Percentiles rank a stretch among this genome's conserved stretches.
phyloP scores from a whole-genome alignment of 1,139 yeast genomes.

The Tardiomyces digboiensis region DNA sequence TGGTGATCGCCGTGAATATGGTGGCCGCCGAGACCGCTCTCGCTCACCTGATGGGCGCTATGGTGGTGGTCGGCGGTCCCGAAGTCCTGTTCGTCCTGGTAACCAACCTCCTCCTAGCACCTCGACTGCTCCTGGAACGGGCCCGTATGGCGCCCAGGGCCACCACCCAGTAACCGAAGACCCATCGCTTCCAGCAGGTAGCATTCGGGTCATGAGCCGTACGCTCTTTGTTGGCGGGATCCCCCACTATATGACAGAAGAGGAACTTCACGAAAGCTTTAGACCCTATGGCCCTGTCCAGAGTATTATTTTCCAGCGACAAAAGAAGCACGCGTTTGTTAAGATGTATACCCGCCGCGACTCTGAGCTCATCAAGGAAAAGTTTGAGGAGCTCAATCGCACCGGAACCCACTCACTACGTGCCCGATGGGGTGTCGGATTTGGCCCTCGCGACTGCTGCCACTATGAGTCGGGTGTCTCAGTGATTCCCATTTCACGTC shows the following conservation, averaged over 20 bases:
- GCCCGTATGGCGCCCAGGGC: constrained; percentile 61
- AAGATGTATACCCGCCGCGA: constrained; percentile 93
- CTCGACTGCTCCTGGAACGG: constrained; percentile 40
- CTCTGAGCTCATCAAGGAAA: constrained; percentile 60
- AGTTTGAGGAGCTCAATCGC: constrained; percentile 42
- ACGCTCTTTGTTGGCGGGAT: constrained; percentile 94
- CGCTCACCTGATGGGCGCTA: too few relatives aligned
- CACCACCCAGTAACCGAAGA: constrained; percentile 65
- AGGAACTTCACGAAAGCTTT: constrained; percentile 47
- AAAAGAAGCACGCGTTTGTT: constrained; percentile 91
- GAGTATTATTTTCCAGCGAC: constrained; percentile 76
- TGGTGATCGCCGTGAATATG: too few relatives aligned
- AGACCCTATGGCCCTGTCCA: constrained; percentile 95
- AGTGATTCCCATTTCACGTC: constrained; percentile 72
- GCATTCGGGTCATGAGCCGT: constrained; percentile 77
- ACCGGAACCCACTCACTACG: constrained; percentile 48
- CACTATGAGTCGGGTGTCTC: constrained; percentile 89
- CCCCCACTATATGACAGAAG: constrained; percentile 72
- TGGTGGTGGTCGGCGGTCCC: constrained; percentile 28
- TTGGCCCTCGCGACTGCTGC: constrained; percentile 97
- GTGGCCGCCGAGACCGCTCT: too few relatives aligned
- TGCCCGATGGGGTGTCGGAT: constrained; percentile 98
- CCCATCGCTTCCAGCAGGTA: constrained; percentile 63
- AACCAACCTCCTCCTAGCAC: constrained; percentile 38
- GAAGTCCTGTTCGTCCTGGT: constrained; percentile 14